Conservation (phyloP, 192 early-diverging fungal species). For the Phlyctochytrium bullatum region DNA sequence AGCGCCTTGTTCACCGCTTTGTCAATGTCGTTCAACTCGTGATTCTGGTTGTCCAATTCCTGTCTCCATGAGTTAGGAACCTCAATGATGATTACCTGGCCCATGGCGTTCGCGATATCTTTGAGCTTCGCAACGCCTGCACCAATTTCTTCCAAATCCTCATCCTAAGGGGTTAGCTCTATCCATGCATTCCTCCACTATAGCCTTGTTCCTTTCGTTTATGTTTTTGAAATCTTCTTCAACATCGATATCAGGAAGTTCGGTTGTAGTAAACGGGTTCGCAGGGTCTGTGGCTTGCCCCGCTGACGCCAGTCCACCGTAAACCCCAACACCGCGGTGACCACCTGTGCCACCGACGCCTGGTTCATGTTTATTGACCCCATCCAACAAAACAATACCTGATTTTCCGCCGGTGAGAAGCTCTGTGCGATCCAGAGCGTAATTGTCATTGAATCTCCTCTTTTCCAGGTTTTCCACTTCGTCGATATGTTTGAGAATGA, state of each 20-base stretch:
- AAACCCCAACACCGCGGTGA: conserved; percentile 7
- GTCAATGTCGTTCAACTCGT: conserved; percentile 51
- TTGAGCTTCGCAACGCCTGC: conserved; percentile 49
- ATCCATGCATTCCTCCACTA: conserved; percentile 31
- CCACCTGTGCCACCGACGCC: conserved; percentile 26
- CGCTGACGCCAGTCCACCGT: conserved; percentile 13
- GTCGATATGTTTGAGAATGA: conserved; percentile 55
- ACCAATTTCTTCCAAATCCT: conserved; percentile 53
- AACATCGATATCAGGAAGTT: conserved; percentile 64
- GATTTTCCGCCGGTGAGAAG: conserved; percentile 37
- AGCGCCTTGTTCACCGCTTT: conserved; percentile 53
- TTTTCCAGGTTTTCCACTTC: conserved; percentile 63
- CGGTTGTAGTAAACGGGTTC: conserved; percentile 46
- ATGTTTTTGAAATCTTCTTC: conserved; percentile 60
- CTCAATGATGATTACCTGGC: conserved; percentile 29
- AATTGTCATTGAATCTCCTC: conserved; percentile 45
- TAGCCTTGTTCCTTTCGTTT: conserved; percentile 50
- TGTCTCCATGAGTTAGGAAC: conserved; percentile 8
- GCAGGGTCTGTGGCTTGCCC: conserved; percentile 4
- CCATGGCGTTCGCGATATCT: conserved; percentile 58
- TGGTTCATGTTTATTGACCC: not conserved
- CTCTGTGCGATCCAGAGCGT: conserved; percentile 40
- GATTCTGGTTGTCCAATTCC: conserved; percentile 61
- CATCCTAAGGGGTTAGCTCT: conserved; percentile 28
- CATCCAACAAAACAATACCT: conserved; percentile 22